Conservation (phyloP, 2,329 filamentous ascomycete species). For the Arthrobotrys musiformis region DNA sequence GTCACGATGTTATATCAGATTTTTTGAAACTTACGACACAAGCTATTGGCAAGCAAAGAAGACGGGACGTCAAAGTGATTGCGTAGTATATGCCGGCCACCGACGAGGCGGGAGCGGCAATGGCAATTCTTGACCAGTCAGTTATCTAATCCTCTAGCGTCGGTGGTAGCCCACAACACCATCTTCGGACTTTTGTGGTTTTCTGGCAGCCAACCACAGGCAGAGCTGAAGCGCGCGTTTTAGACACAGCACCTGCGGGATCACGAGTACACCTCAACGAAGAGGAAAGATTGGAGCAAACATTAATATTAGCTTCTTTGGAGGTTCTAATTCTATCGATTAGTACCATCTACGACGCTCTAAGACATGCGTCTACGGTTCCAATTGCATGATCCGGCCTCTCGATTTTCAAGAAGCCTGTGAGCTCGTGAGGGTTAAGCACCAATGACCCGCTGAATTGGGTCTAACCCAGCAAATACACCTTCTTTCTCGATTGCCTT, state of each 20-base stretch:
- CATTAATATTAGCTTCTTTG: conserved; percentile 44
- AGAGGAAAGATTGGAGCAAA: conserved; percentile 54
- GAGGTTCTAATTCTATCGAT: conserved; percentile 28
- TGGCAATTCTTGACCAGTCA: conserved; percentile 28
- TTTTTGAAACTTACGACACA: conserved; percentile 5
- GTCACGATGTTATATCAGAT: conserved; percentile 28
- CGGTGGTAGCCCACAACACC: conserved; percentile 40
- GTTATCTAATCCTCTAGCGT: conserved; percentile 17
- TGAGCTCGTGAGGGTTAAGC: background rate
- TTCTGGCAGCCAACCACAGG: conserved; percentile 40
- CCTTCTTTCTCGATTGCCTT: conserved; percentile 53
- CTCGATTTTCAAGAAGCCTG: conserved; percentile 33
- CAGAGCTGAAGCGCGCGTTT: conserved; percentile 51
- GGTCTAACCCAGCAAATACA: conserved; percentile 35
- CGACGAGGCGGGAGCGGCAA: conserved; percentile 35
- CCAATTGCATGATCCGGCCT: conserved; percentile 16
- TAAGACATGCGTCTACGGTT: conserved; percentile 54
- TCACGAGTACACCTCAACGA: conserved; percentile 49
- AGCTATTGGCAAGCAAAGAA: conserved; percentile 14
- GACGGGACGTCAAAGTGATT: conserved; percentile 25
- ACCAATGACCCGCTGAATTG: conserved; percentile 42
- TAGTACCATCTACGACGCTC: conserved; percentile 38
- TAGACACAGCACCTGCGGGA: conserved; percentile 41
- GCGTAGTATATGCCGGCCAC: conserved; percentile 30
- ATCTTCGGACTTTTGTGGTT: conserved; percentile 32